Evolutionary conservation across 139 green algal genomes (phyloP), one percentile per base, ranked within the genome.

Genomic region (Haematococcus lacustris): DNA sequence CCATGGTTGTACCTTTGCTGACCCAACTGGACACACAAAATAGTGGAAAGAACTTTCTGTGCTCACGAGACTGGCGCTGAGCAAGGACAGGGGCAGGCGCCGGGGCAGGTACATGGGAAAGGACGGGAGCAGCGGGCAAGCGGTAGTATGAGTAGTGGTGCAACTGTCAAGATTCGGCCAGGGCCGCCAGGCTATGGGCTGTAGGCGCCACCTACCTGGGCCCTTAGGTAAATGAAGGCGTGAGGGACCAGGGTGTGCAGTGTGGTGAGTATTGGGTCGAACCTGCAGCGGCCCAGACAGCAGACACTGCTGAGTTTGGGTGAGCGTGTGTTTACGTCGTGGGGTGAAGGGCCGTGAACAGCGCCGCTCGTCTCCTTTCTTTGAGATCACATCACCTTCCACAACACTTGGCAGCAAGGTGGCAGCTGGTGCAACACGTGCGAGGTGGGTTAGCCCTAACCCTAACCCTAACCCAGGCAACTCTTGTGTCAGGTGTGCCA

Each of bases 171-270:
- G n/a, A n/a, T n/a, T n/a, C n/a, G n/a, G n/a, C n/a, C 28, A 64
- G 26, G 40, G n/a, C 26, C 26, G 26, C 2, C 43, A 9, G 25
- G 28, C 30, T 13, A 50, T 3, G 21, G n/a, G 26, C 39, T 35
- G 34, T 21, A 53, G 3, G 65, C 60, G 40, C 37, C 40, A 61
- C n/a, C n/a, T n/a, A 73, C 47, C 40, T n/a, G 33, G 6, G 80
- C 80, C 2, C 76, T 37, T 41, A 98, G 76, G 82, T 98, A 98
- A 53, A 98, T 92, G 80, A 98, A 97, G 32, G 90, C 94, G 74
- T 98, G 91, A 25, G 94, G 94, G 0, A 93, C 74, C 25, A 98
- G 85, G 2, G 71, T 78, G 25, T 87, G 90, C 39, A 86, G 72
- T 0, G 70, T 76, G 38, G 83, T 32, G 66, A 93, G 69, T 35